phyloP scores from a whole-genome alignment of 768 basidiomycete species.

The Boletus coccyginus region DNA sequence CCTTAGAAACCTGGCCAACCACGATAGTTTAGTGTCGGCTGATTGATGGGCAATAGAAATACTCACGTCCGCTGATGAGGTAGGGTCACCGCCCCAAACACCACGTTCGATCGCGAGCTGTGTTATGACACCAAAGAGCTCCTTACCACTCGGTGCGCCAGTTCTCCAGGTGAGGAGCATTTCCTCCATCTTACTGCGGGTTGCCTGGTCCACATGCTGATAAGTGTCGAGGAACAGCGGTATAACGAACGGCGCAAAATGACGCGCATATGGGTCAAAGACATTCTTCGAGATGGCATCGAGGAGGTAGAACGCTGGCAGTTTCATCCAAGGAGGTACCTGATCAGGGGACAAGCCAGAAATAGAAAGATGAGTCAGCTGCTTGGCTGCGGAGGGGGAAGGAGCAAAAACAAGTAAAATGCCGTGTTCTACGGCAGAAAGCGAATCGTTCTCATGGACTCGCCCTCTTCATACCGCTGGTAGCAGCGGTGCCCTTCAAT shows the following conservation, averaged over 20 bases:
- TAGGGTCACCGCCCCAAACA: constrained; percentile 65
- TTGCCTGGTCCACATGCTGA: constrained; percentile 76
- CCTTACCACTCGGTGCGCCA: constrained; percentile 74
- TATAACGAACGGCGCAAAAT: constrained; percentile 80
- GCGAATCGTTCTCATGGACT: constrained; percentile 38
- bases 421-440: constrained; percentile 20
- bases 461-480: constrained; percentile 33
- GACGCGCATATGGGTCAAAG: constrained; percentile 85
- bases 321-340: constrained; percentile 87
- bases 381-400: constrained; percentile 21
- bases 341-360: constrained; percentile 36
- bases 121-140: constrained; percentile 79
- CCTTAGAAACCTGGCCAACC: constrained; percentile 55
- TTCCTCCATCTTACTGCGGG: constrained; percentile 95
- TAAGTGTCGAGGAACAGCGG: constrained; percentile 87
- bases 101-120: constrained; percentile 84
- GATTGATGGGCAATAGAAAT: background rate
- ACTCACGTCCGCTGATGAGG: constrained; percentile 40
- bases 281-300: constrained; percentile 98
- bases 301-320: constrained; percentile 91
- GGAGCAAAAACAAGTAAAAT: constrained; percentile 32
- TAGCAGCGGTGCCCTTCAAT: constrained; percentile 31
- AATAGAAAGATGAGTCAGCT: constrained; percentile 66
- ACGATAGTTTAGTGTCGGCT: background rate
- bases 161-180: constrained; percentile 95